These are phyloP conservation scores for Acanthamoeba castellanii DNA, from an alignment of 208 protist species.

Conservation along the genomic window DNA sequence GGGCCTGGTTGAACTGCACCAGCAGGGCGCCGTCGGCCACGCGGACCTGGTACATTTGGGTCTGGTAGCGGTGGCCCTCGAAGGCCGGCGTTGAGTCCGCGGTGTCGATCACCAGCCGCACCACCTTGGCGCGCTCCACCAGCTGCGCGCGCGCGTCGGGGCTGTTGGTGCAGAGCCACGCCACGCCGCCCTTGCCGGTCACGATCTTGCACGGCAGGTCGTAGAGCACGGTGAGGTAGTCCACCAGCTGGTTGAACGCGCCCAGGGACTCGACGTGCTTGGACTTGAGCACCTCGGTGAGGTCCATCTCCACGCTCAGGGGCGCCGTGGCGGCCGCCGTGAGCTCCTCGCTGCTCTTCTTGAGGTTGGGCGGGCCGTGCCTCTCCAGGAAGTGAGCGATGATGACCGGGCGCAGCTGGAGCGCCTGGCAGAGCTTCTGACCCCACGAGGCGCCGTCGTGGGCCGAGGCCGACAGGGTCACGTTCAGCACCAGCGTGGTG, in stretches of 20 bases:
- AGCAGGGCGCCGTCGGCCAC: slow-evolving; percentile 21
- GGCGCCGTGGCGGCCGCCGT: background rate
- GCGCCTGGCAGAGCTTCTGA: background rate
- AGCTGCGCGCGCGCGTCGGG: slow-evolving; percentile 18
- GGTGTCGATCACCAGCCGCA: slow-evolving; percentile 40
- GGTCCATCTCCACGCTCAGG: slow-evolving; percentile 29
- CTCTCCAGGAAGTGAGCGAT: slow-evolving; percentile 31
- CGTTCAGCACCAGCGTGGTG: slow-evolving; percentile 32
- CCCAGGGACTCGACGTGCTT: background rate
- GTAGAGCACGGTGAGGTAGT: slow-evolving; percentile 35
- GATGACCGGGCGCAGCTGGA: slow-evolving; percentile 45
- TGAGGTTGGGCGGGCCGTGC: background rate
- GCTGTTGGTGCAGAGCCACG: slow-evolving; percentile 52
- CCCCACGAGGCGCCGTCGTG: slow-evolving; percentile 8
- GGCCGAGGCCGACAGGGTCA: background rate
- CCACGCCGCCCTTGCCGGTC: slow-evolving; percentile 5
- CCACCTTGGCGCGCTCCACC: background rate
- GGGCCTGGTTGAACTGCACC: slow-evolving; percentile 28
- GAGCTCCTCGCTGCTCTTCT: background rate
- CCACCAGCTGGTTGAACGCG: slow-evolving; percentile 14
- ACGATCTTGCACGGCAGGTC: slow-evolving; percentile 14
- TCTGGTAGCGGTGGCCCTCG: slow-evolving; percentile 15
- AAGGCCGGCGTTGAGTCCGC: slow-evolving; percentile 32
- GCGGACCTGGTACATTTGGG: slow-evolving; percentile 58
- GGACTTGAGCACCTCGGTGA: slow-evolving; percentile 23